Evolutionary conservation across 805 yeast species (phyloP), one percentile per base, ranked within the genome.

Genomic region (Nakazawaea peltata): DNA sequence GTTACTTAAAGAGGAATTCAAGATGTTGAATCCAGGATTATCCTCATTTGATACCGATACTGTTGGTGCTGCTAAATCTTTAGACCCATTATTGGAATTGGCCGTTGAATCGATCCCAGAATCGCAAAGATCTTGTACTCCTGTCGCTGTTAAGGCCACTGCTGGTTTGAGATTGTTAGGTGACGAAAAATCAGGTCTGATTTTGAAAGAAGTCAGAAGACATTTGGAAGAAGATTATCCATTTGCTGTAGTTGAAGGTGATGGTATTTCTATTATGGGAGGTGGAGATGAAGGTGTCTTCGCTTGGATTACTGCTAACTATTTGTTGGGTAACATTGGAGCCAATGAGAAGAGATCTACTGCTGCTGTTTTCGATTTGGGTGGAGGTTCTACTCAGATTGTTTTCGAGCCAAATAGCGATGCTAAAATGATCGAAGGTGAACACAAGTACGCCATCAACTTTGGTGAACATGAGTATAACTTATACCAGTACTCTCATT

Each of bases 311-410:
- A 92, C 99, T 19, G 79, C 96, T 33, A 92, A 92, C 63, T 92
- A 79, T 57, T 65, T 92, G 45, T 69, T 90, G 47, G 97, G 97
- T 28, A 92, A 90, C 63, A 90, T 92, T 56, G 98, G 97, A 12
- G 54, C 68, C n/a, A 56, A 76, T 16, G 78, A 74, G 27, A 81
- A 80, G 57, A 56, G 62, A 18, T 87, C 95, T 21, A 92, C 98
- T 10, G 95, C 94, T 33, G 98, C 97, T 16, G 95, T 92, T 9
- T 92, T 92, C 52, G 99, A 92, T 58, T 72, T 92, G 41, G 99
- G 98, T 48, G 98, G 98, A 51, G 97, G 97, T 4, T 86, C 97
- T 5, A 92, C 99, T 11, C 98, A 94, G 63, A 87, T 92, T 62
- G 99, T 92, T 5, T 92, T 92, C 57, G 97, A 92, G 66, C 99